These are phyloP conservation scores for Prunus salicina DNA, from an alignment of 306 rosid species.

Conservation along the genomic window DNA sequence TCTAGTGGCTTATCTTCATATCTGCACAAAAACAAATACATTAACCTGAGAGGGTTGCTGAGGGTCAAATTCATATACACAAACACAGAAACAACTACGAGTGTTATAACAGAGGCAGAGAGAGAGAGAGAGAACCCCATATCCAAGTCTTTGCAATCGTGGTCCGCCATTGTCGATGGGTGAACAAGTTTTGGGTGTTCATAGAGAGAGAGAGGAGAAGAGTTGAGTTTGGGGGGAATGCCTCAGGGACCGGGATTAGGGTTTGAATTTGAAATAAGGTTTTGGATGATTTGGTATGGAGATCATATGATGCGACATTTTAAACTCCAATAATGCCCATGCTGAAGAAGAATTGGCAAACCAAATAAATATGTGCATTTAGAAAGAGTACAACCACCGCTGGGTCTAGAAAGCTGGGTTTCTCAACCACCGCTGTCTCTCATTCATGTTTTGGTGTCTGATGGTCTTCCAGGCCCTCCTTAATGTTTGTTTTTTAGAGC, in stretches of 20 bases:
- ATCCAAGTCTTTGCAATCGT: conserved; percentile 37
- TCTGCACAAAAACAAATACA: conserved; percentile 33
- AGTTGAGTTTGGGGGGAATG: neutral
- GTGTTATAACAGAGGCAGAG: neutral
- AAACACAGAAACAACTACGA: neutral
- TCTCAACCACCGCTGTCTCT: too few species aligned
- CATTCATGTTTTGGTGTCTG: too few species aligned
- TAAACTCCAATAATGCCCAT: too few species aligned
- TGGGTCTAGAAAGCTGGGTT: too few species aligned
- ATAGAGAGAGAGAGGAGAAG: neutral
- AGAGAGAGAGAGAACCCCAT: conserved; percentile 25
- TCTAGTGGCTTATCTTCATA: conserved; percentile 85
- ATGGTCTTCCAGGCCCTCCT: too few species aligned
- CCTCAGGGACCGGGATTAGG: neutral
- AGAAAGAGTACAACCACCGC: too few species aligned
- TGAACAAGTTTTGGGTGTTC: neutral
- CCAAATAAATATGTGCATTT: too few species aligned
- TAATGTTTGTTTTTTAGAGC: too few species aligned
- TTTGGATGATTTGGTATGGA: neutral
- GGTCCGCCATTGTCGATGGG: conserved; percentile 41
- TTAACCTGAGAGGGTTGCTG: too few species aligned
- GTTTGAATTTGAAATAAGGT: neutral
- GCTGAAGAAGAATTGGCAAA: too few species aligned
- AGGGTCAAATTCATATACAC: neutral
- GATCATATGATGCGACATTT: neutral